These are phyloP conservation scores for Senna tora DNA, from an alignment of 306 rosid species.

Conservation along the genomic window DNA sequence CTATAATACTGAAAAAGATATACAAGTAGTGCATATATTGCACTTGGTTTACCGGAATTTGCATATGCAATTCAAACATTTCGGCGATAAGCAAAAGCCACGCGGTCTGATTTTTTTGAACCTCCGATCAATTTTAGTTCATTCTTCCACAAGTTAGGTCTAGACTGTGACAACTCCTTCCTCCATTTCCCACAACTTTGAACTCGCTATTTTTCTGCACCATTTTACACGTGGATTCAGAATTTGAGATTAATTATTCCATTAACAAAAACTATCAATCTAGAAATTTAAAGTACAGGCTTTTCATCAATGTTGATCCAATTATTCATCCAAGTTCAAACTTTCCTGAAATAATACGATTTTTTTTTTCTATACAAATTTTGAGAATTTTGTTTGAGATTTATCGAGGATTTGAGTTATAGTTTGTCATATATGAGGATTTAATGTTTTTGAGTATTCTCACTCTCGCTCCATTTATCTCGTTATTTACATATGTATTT, in stretches of 20 bases:
- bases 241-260: slow-evolving; percentile 3
- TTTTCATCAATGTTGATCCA: no score
- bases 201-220: background rate
- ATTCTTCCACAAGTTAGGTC: slow-evolving; percentile 52
- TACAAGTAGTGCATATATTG: background rate
- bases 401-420: no score
- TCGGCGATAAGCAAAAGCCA: slow-evolving; percentile 8
- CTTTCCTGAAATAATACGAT: no score
- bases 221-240: slow-evolving; percentile 10
- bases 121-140: slow-evolving; percentile 18
- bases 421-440: no score
- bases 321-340: no score
- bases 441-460: no score
- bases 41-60: background rate
- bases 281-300: no score
- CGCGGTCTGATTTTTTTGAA: background rate
- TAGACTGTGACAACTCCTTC: slow-evolving; percentile 34
- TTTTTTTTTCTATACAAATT: no score
- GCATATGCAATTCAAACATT: background rate
- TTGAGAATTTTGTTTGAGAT: no score
- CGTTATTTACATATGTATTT: no score
- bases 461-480: no score
- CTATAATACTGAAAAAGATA: background rate
- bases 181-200: slow-evolving; percentile 21
- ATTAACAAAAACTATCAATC: background rate